These are phyloP conservation scores for Coniochaeta prunicola DNA, from an alignment of 2,329 filamentous ascomycete genomes.

Conservation along the genomic window DNA sequence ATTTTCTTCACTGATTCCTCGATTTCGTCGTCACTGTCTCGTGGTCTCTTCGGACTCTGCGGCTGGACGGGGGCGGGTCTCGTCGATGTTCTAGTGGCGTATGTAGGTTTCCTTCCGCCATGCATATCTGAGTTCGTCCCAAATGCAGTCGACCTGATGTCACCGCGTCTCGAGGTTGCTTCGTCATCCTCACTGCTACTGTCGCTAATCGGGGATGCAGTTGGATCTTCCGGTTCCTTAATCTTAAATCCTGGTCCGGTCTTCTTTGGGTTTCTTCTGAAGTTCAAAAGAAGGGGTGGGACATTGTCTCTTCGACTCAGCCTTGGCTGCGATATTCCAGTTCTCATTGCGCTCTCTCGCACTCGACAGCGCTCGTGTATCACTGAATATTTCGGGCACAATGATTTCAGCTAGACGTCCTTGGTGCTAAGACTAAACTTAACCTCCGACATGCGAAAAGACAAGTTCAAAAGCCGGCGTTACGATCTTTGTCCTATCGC, in stretches of 20 bases:
- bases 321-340: background rate
- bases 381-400: background rate
- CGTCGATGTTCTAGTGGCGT: background rate
- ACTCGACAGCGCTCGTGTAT: background rate
- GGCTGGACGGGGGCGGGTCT: background rate
- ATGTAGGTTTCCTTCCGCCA: background rate
- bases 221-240: background rate
- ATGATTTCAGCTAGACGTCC: background rate
- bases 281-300: background rate
- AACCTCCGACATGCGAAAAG: background rate
- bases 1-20: background rate
- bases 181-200: constrained; percentile 1
- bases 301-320: background rate
- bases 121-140: background rate
- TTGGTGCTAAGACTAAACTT: background rate
- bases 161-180: background rate
- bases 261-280: background rate
- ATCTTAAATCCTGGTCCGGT: background rate
- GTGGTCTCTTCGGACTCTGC: background rate
- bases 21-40: background rate
- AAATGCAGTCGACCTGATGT: background rate
- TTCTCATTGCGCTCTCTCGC: background rate
- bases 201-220: background rate
- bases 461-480: background rate
- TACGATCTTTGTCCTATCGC: background rate